Conservation (phyloP, 179 eudicot species). For the Silene vulgaris region DNA sequence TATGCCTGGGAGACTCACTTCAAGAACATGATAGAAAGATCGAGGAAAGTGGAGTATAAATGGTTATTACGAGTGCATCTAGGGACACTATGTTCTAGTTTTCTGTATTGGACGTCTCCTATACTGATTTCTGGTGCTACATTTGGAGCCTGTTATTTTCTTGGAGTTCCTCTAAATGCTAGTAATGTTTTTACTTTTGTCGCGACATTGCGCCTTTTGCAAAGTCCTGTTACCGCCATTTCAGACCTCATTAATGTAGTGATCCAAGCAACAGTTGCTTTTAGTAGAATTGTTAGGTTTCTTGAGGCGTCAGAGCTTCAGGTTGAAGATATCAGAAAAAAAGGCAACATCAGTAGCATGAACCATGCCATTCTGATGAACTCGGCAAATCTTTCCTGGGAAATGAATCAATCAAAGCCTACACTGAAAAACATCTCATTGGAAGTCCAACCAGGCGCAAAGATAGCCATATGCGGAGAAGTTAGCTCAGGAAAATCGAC, state of each 20-base stretch:
- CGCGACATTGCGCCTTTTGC: constrained; percentile 64
- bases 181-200: constrained; percentile 74
- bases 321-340: constrained; percentile 34
- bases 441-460: constrained; percentile 45
- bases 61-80: constrained; percentile 55
- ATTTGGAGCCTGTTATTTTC: constrained; percentile 61
- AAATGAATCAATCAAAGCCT: constrained; percentile 36
- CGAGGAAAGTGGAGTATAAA: constrained; percentile 45
- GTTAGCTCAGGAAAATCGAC: constrained; percentile 82
- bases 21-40: constrained; percentile 35
- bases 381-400: constrained; percentile 58
- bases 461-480: constrained; percentile 71
- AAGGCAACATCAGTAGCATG: constrained; percentile 10
- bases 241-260: constrained; percentile 62
- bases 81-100: constrained; percentile 38
- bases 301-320: constrained; percentile 65
- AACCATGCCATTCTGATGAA: constrained; percentile 31
- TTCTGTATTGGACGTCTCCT: constrained; percentile 68
- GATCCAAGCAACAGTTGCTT: constrained; percentile 67
- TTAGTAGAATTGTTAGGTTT: constrained; percentile 47
- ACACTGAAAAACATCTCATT: constrained; percentile 44
- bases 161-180: constrained; percentile 49
- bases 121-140: constrained; percentile 63
- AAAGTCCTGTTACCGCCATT: constrained; percentile 55
- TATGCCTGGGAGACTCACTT: constrained; percentile 76